Conservation (phyloP, 371 early-diverging fungal genomes). For the Zopfochytrium polystomum region DNA sequence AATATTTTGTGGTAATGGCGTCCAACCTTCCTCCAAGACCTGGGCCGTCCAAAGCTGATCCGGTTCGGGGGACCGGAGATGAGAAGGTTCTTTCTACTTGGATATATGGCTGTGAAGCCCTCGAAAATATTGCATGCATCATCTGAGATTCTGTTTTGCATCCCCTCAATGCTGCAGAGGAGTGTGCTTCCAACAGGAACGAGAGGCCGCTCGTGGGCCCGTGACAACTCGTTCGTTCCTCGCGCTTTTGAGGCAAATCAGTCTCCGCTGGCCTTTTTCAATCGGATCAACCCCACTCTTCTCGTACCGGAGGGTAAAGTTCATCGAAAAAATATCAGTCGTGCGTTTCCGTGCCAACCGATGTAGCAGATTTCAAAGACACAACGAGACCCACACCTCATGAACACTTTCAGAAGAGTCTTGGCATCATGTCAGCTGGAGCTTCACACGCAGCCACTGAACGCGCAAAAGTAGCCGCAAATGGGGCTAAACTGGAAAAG, state of each 20-base stretch:
- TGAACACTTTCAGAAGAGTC: slow-evolving; percentile 12
- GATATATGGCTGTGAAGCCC: too few species aligned
- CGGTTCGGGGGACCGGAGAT: too few species aligned
- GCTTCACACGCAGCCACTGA: slow-evolving; percentile 15
- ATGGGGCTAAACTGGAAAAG: slow-evolving; percentile 22
- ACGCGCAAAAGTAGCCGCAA: slow-evolving; percentile 1
- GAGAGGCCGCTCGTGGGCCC: slow-evolving; percentile 45
- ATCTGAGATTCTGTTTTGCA: too few species aligned
- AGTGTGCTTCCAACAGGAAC: slow-evolving; percentile 45
- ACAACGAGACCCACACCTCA: neutral
- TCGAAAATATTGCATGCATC: too few species aligned
- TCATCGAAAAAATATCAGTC: too few species aligned
- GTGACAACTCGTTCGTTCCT: slow-evolving; percentile 44
- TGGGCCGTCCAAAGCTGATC: too few species aligned
- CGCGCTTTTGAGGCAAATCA: slow-evolving; percentile 14
- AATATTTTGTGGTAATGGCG: too few species aligned
- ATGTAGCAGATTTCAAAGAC: neutral
- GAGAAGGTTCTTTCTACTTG: too few species aligned
- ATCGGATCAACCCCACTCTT: slow-evolving; percentile 33
- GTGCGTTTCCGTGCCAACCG: neutral
- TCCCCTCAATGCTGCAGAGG: slow-evolving; percentile 10
- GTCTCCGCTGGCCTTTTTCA: slow-evolving; percentile 36
- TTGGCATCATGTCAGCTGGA: slow-evolving; percentile 13
- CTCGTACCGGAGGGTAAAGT: slow-evolving; percentile 25
- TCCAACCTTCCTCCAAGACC: too few species aligned